These are phyloP conservation scores for Epichloe sp. DNA, from an alignment of 2,329 filamentous ascomycete genomes.

Conservation along the genomic window DNA sequence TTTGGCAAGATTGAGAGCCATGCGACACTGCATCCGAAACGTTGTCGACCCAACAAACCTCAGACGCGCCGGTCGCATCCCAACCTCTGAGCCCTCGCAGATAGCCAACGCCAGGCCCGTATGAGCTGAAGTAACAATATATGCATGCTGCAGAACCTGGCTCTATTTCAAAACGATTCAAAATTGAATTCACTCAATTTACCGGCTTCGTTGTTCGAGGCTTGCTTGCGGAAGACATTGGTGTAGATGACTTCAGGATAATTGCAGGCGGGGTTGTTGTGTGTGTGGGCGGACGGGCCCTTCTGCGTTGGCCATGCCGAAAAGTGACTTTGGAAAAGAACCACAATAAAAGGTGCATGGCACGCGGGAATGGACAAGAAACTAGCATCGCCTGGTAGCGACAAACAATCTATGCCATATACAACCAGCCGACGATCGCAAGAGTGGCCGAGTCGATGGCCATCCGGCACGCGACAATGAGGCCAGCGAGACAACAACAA, in stretches of 20 bases:
- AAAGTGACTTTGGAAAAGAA: conserved; percentile 16
- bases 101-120: not conserved
- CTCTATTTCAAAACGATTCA: not conserved
- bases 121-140: not conserved
- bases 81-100: not conserved
- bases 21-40: not conserved
- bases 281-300: not conserved
- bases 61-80: not conserved
- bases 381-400: conserved; percentile 8
- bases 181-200: not conserved
- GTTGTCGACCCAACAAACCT: not conserved
- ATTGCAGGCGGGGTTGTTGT: not conserved
- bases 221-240: not conserved
- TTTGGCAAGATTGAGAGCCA: not conserved
- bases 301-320: not conserved
- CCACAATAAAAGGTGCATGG: conserved; percentile 7
- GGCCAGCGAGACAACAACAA: not conserved
- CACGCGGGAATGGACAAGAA: conserved; percentile 5
- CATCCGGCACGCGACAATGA: conserved; percentile 21
- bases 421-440: not conserved
- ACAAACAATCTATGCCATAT: conserved; percentile 1
- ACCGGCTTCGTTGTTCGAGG: not conserved
- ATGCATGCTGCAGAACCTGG: not conserved
- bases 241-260: conserved; percentile 22
- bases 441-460: conserved; percentile 7